Percentiles rank a stretch among this genome's conserved stretches.
Evolutionary conservation across 352 stramenopile species (phyloP).

Genomic region (Globisporangium emineosum): DNA sequence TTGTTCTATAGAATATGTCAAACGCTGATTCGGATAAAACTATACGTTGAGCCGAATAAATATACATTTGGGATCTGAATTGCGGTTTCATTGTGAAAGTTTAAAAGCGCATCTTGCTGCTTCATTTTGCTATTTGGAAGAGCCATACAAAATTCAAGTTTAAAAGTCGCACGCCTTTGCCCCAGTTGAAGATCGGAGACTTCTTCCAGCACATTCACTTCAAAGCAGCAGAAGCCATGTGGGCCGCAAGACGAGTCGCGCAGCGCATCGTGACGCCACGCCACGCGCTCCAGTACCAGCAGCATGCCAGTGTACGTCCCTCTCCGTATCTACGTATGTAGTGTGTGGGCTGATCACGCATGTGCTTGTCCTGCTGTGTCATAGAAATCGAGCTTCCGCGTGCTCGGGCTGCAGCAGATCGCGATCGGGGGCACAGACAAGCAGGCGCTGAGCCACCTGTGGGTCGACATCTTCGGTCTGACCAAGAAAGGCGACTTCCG

Average conservation of each 20-base stretch:
- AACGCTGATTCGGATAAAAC: too few relatives aligned
- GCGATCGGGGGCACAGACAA: conserved; percentile 94
- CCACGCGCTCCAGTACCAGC: conserved; percentile 17
- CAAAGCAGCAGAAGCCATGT: conserved; percentile 1
- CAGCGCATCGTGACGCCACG: conserved; percentile 7
- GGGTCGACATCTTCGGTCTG: conserved; percentile 82
- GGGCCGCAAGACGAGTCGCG: conserved; percentile 7
- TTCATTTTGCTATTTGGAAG: neutral
- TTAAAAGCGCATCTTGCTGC: neutral
- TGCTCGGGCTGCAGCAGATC: conserved; percentile 98
- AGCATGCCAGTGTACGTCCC: conserved; percentile 17
- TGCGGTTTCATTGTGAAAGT: too few relatives aligned
- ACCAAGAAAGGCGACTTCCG: conserved; percentile 61
- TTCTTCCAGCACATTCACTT: neutral
- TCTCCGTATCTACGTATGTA: neutral
- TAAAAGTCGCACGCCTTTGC: neutral
- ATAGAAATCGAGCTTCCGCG: conserved; percentile 83
- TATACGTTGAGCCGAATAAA: too few relatives aligned
- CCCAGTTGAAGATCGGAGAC: neutral
- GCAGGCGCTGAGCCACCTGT: conserved; percentile 76
- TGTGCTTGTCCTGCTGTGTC: neutral
- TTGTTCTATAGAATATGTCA: too few relatives aligned
- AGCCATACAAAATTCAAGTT: neutral
- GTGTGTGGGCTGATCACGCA: neutral
- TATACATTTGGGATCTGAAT: too few relatives aligned